Base-by-base conservation (phyloP, 2,329 filamentous ascomycete genomes). In the Grosmannia huntii region DNA sequence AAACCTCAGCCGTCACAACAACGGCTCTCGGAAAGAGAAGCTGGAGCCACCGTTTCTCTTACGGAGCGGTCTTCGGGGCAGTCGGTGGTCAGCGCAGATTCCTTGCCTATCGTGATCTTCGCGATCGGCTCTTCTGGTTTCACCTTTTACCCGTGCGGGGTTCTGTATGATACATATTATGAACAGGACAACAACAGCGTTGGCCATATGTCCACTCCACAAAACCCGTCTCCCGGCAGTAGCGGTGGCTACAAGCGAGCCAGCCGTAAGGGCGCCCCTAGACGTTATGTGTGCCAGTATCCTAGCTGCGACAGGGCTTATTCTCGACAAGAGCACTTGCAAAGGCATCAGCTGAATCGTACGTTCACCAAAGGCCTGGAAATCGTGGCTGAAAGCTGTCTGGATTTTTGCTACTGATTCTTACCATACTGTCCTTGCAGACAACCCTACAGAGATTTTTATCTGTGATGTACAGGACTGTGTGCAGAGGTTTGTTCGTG, bases 331-430 rank as follows among this genome's bases (percentile, higher is more conserved):
- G 88, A 92, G 70, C 88, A 92, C 71, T 76, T 92, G 59, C 89
- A 90, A 71, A 77, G 88, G 55, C 88, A 92, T 71, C 86, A 91
- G 72, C 69, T 92, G 67, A 92, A 92, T 68, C 88, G 87, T 90
- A 53, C 44, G 58, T 57, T 46, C 19, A 19, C 28, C 11, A 28
- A 4, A 14, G 12, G 36, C 12, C 16, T 16, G 36, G 36, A 4
- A 38, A 4, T 16, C 10, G 2, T 38, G 12, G 14, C 12, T 38
- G 36, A 38, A 14, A 38, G 36, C 27, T 48, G 54, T 57, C 51
- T 58, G 51, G 5, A 5, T 59, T 55, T 55, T 23, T 33, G n/a
- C 54, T 58, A 12, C 54, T 59, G 19, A 44, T 62, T 57, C 57
- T 48, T 12, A 41, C 53, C 28, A 23, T 19, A 27, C 28, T 16